Base-by-base conservation (phyloP, 2,329 filamentous ascomycete genomes). In the Ophiobolus disseminans region DNA sequence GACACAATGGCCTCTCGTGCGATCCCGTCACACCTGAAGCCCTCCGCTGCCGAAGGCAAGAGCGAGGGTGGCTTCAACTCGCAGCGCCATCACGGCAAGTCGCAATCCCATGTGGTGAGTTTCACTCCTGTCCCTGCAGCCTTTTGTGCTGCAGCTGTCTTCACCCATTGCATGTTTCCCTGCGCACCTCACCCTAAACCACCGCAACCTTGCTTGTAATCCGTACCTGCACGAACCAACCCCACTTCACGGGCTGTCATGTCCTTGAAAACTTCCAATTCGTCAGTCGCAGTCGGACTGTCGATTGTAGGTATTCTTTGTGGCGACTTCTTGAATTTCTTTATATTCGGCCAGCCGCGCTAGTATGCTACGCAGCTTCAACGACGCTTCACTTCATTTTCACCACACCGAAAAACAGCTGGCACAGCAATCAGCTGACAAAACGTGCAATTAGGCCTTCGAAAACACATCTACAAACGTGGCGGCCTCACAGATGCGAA, bases 401-500 rank as follows among this genome's bases (percentile, higher is more conserved):
- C n/a, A n/a, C n/a, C n/a, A n/a, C n/a, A n/a, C n/a, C n/a, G n/a
- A n/a, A n/a, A n/a, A n/a, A n/a, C n/a, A n/a, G n/a, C n/a, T n/a
- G n/a, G 10, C 5, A 38, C 13, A 13, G 10, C 13, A 10, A 38
- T 19, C 17, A 25, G 38, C 57, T 62, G 40, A 60, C 46, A 30
- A 2, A 11, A 16, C 42, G 8, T 31, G 45, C 21, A 73, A 40
- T 11, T 75, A 97, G 94, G 94, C 94, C 56, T 99, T 99, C 76
- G 94, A 99, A 80, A 97, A 97, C 85, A 96, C 94, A 65, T 97
- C 93, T 47, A 99, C 94, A 72, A 97, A 91, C 68, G 93, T 99
- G 61, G 94, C 94, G 55, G 94, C 94, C 47, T 95, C 92, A 53
- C 94, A 99, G 82, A 99, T 99, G 94, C 91, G 94, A 78, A 99